Percentiles rank a stretch among this genome's conserved stretches.
Evolutionary conservation across 768 basidiomycete genomes (phyloP).

Genomic region (Epithele typhae): DNA sequence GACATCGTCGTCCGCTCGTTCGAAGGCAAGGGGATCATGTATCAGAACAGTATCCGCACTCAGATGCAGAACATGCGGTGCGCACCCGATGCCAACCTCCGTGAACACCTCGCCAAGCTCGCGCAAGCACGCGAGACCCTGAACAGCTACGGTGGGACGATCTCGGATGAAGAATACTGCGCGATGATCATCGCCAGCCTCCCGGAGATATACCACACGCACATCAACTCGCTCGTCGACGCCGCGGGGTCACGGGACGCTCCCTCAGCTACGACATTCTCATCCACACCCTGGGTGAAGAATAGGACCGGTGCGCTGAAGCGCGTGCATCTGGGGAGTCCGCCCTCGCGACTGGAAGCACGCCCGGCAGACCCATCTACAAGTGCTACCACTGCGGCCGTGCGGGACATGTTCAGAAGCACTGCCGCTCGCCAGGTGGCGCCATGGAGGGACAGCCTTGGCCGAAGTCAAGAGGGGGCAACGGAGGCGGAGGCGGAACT

Average conservation of each 20-base stretch:
- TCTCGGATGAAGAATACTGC: conserved; percentile 1
- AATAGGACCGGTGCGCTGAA: not conserved
- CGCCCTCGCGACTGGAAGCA: not conserved
- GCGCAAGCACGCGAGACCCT: not conserved
- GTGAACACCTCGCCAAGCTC: not conserved
- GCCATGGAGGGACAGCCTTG: conserved; percentile 2
- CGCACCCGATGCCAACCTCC: not conserved
- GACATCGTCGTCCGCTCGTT: not conserved
- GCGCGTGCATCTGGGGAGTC: not conserved
- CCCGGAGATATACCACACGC: not conserved
- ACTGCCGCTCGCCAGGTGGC: conserved; percentile 3
- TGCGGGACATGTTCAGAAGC: not conserved
- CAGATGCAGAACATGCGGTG: not conserved
- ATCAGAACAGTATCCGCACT: not conserved
- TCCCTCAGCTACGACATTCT: not conserved
- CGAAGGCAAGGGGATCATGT: conserved; percentile 1
- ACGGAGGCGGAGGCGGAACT: too few relatives aligned
- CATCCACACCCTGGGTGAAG: not conserved
- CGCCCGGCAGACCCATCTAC: not conserved
- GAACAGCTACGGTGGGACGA: not conserved
- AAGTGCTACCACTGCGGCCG: conserved; percentile 7
- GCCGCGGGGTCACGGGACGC: not conserved
- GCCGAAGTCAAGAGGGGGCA: too few relatives aligned
- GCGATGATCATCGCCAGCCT: not conserved
- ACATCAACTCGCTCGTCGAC: not conserved